A percentile compares a stretch with the other conserved stretches of the same genome.
phyloP scores from a whole-genome alignment of 441 rosid genomes.

The Euphorbia celastroides region DNA sequence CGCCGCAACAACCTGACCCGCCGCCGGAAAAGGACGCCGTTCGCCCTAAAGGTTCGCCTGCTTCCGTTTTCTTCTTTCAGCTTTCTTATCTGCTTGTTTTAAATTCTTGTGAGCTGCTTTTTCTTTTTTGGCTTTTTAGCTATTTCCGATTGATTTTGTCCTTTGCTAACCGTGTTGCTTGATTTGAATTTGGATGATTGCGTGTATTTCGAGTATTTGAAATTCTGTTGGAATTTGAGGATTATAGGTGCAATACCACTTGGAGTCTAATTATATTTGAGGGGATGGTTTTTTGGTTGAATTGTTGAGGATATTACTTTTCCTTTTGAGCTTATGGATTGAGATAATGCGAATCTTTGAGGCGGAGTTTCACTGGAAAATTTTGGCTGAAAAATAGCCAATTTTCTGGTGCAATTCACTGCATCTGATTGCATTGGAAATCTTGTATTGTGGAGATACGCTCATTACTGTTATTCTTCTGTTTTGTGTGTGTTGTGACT shows the following conservation, averaged over 20 bases:
- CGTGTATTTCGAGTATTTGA: neutral
- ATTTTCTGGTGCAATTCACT: neutral
- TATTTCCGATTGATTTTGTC: neutral
- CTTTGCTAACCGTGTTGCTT: neutral
- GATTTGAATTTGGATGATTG: neutral
- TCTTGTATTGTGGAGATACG: too few relatives aligned
- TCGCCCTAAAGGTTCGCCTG: slow-evolving; percentile 31
- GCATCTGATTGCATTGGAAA: neutral
- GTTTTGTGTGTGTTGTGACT: neutral
- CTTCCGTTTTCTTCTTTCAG: neutral
- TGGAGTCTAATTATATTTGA: too few relatives aligned
- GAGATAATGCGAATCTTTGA: neutral
- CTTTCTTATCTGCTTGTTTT: neutral
- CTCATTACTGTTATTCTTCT: too few relatives aligned
- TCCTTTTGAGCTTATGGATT: neutral
- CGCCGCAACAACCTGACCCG: slow-evolving; percentile 42
- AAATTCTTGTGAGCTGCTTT: neutral
- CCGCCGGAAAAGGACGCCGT: slow-evolving; percentile 33
- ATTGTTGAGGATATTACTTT: neutral
- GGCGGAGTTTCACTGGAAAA: neutral
- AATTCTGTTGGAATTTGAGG: neutral
- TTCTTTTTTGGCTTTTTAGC: neutral
- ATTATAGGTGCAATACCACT: too few relatives aligned
- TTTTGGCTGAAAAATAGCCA: neutral
- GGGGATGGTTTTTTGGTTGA: neutral